These are phyloP conservation scores for Cadophora luteo-olivacea DNA, from an alignment of 2,329 filamentous ascomycete genomes.

Conservation along the genomic window DNA sequence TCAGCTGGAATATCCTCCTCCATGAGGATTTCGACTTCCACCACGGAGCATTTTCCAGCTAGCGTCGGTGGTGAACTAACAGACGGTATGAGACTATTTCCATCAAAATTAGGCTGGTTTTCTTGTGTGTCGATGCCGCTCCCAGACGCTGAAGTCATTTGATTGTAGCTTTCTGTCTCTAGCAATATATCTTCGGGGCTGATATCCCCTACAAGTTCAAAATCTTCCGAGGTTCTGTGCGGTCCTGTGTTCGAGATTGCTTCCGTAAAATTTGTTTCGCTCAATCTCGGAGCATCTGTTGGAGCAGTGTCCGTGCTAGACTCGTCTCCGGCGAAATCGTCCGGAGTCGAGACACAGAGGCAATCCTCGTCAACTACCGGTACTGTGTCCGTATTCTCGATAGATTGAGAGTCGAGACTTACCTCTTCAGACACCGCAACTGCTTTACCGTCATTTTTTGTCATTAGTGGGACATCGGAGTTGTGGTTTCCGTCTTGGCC, in stretches of 20 bases:
- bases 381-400: background rate
- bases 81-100: background rate
- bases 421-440: background rate
- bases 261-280: background rate
- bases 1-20: background rate
- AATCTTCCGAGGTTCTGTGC: background rate
- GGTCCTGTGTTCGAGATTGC: background rate
- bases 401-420: background rate
- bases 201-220: background rate
- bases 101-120: background rate
- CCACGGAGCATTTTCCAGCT: background rate
- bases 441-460: background rate
- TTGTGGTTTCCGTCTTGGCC: conserved; percentile 10
- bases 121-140: background rate
- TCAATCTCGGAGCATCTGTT: background rate
- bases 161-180: background rate
- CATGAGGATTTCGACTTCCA: background rate
- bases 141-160: conserved; percentile 4
- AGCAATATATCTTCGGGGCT: background rate
- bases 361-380: background rate
- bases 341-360: background rate
- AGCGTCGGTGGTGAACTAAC: background rate
- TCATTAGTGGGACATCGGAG: background rate
- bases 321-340: background rate
- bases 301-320: background rate